These are phyloP conservation scores for Picochlorum sp. DNA, from an alignment of 139 green algal species.

Conservation along the genomic window DNA sequence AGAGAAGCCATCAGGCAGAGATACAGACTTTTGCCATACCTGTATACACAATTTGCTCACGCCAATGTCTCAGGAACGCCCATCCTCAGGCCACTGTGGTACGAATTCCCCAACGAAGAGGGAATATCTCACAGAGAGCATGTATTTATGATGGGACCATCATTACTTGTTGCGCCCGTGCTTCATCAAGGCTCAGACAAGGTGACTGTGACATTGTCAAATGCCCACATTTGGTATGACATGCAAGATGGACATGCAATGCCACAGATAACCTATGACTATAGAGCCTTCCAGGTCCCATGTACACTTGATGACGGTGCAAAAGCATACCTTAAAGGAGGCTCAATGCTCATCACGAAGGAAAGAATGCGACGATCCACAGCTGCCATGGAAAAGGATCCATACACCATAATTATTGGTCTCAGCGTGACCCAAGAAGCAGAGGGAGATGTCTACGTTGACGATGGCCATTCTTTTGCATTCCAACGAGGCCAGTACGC, in stretches of 20 bases:
- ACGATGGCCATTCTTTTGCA: constrained; percentile 86
- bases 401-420: constrained; percentile 80
- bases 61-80: constrained; percentile 68
- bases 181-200: constrained; percentile 30
- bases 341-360: constrained; percentile 67
- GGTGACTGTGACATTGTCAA: constrained; percentile 29
- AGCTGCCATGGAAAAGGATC: constrained; percentile 62
- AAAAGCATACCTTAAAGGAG: constrained; percentile 59
- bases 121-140: constrained; percentile 46
- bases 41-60: constrained; percentile 93
- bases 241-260: constrained; percentile 2
- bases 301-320: background rate
- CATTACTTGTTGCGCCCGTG: constrained; percentile 62
- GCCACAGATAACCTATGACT: background rate
- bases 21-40: constrained; percentile 91
- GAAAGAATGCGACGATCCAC: constrained; percentile 59
- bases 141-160: constrained; percentile 75
- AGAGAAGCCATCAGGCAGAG: constrained; percentile 72
- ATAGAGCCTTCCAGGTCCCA: background rate
- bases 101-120: constrained; percentile 79
- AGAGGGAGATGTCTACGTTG: constrained; percentile 84
- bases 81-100: constrained; percentile 87
- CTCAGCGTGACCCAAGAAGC: constrained; percentile 62
- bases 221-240: constrained; percentile 46
- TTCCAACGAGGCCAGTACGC: constrained; percentile 52